These are phyloP conservation scores for Helianthus tuberosus DNA, from an alignment of 129 eudicot species.

Conservation along the genomic window DNA sequence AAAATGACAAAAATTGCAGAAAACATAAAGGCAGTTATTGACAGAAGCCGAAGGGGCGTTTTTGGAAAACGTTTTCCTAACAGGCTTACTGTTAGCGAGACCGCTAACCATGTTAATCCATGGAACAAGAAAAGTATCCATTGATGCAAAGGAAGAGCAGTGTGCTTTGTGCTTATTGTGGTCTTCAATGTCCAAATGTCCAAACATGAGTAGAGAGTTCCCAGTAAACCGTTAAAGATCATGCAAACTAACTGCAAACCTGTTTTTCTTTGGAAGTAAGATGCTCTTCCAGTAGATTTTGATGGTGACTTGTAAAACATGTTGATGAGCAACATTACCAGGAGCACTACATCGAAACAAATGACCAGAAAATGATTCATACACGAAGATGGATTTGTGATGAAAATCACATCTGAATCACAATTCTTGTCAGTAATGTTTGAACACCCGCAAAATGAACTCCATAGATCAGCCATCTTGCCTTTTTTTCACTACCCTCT, in stretches of 20 bases:
- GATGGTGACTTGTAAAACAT: constrained; percentile 47
- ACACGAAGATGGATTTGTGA: constrained; percentile 74
- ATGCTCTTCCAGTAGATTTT: constrained; percentile 32
- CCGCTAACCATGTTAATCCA: constrained; percentile 68
- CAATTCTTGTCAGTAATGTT: constrained; percentile 37
- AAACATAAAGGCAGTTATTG: constrained; percentile 53
- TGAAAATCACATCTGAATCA: constrained; percentile 38
- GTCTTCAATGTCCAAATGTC: constrained; percentile 46
- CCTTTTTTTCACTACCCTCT: constrained; percentile 32
- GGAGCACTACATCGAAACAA: constrained; percentile 62
- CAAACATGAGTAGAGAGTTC: constrained; percentile 47
- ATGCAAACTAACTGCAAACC: constrained; percentile 56
- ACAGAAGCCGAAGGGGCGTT: constrained; percentile 51
- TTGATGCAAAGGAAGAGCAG: constrained; percentile 59
- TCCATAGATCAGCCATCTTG: constrained; percentile 74
- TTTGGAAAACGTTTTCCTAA: constrained; percentile 54
- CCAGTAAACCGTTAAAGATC: constrained; percentile 63
- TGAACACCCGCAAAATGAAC: constrained; percentile 71
- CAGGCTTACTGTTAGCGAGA: constrained; percentile 66
- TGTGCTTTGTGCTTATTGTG: constrained; percentile 35
- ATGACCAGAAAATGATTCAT: constrained; percentile 59
- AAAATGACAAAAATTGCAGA: constrained; percentile 50
- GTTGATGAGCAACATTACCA: constrained; percentile 47
- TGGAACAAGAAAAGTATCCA: constrained; percentile 65
- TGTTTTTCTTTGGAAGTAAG: constrained; percentile 41